A percentile compares a stretch with the other conserved stretches of the same genome.
Evolutionary conservation across 208 protist genomes (phyloP).

Genomic region (Crithidia brevicula): DNA sequence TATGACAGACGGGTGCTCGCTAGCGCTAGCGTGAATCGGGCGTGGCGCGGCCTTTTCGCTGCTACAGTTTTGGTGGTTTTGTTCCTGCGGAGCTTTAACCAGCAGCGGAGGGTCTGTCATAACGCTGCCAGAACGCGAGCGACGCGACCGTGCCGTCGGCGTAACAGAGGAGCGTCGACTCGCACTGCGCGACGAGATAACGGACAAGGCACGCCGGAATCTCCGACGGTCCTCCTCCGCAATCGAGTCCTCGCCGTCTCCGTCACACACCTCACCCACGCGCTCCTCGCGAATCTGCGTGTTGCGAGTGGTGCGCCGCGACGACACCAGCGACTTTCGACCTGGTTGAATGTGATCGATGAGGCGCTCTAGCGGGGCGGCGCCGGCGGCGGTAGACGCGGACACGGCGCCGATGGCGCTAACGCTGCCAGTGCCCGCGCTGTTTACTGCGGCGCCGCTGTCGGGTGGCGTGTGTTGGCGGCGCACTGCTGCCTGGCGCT

Average conservation of each 20-base stretch:
- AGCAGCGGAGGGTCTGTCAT: background rate
- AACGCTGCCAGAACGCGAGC: background rate
- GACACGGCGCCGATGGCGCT: constrained; percentile 14
- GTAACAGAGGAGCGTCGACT: constrained; percentile 42
- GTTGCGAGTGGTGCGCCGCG: constrained; percentile 1
- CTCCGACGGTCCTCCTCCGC: constrained; percentile 22
- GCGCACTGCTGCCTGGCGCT: background rate
- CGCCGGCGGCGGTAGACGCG: background rate
- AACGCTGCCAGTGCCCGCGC: background rate
- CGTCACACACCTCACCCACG: background rate
- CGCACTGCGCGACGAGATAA: constrained; percentile 35
- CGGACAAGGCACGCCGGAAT: constrained; percentile 55
- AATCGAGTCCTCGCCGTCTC: background rate
- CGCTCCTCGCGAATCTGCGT: background rate
- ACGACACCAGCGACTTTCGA: background rate
- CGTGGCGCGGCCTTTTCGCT: background rate
- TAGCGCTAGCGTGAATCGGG: too few species aligned
- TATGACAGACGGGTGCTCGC: background rate
- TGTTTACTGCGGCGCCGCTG: background rate
- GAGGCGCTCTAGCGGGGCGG: constrained; percentile 36
- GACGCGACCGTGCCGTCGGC: constrained; percentile 5
- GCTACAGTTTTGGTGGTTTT: too few species aligned
- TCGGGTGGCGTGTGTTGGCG: background rate
- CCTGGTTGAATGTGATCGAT: constrained; percentile 32
- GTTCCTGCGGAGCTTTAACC: too few species aligned